phyloP scores from a whole-genome alignment of 192 early-diverging fungal species.

The Spinellus fusiger region DNA sequence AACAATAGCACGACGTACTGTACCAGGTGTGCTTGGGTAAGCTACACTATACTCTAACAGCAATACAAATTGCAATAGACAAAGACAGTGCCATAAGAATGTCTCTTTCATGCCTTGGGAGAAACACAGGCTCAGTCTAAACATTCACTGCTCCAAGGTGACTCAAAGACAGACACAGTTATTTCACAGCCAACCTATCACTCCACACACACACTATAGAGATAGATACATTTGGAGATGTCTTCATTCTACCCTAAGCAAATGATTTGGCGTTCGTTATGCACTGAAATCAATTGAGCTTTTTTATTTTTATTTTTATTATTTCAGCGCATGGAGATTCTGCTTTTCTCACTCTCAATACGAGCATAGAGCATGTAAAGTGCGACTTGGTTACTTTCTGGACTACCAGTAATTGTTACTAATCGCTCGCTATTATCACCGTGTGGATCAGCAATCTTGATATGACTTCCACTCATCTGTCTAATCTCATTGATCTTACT shows the following conservation, averaged over 20 bases:
- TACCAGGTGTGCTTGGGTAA: too few relatives aligned
- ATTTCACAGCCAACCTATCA: too few relatives aligned
- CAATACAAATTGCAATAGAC: too few relatives aligned
- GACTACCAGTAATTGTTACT: constrained; percentile 85
- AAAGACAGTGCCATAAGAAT: too few relatives aligned
- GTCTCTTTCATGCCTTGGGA: neutral
- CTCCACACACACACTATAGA: too few relatives aligned
- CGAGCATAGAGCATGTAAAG: constrained; percentile 84
- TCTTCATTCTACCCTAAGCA: too few relatives aligned
- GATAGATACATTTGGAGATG: too few relatives aligned
- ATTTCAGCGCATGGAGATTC: constrained; percentile 15
- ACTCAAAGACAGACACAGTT: too few relatives aligned
- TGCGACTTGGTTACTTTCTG: constrained; percentile 87
- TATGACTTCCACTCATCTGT: constrained; percentile 72
- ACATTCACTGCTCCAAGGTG: too few relatives aligned
- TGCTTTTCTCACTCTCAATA: constrained; percentile 74
- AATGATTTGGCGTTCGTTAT: too few relatives aligned
- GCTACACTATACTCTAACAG: constrained; percentile 11
- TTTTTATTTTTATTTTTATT: neutral
- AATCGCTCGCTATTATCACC: constrained; percentile 68
- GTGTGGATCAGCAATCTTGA: constrained; percentile 80
- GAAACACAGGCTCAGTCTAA: neutral
- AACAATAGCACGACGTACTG: too few relatives aligned
- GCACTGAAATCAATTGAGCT: neutral
- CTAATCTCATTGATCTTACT: constrained; percentile 77